phyloP scores from a whole-genome alignment of 352 stramenopile genomes.

The Phytopythium mirpurense region DNA sequence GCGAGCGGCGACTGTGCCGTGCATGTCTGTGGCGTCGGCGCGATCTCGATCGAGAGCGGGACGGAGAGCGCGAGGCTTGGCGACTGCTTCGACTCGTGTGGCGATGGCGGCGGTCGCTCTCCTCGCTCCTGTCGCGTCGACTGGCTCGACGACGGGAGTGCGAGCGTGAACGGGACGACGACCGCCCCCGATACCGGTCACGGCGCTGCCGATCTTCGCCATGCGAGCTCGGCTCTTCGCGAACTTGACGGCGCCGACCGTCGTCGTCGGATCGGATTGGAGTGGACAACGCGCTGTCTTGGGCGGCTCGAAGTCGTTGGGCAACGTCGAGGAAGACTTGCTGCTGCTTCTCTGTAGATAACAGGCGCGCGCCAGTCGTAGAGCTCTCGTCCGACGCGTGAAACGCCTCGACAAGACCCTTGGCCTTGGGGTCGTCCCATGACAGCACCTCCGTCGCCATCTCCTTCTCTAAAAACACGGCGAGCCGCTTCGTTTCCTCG shows the following conservation, averaged over 20 bases:
- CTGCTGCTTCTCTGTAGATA: conserved; percentile 18
- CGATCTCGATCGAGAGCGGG: conserved; percentile 23
- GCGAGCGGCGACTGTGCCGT: conserved; percentile 9
- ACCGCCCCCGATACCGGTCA: neutral
- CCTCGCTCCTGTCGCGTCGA: conserved; percentile 17
- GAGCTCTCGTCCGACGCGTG: conserved; percentile 16
- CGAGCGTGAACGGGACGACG: conserved; percentile 6
- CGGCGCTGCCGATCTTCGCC: neutral
- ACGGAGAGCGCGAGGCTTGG: conserved; percentile 21
- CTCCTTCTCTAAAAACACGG: conserved; percentile 25
- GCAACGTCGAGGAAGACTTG: conserved; percentile 16
- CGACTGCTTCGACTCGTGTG: conserved; percentile 15
- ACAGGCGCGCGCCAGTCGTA: conserved; percentile 8
- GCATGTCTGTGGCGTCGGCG: conserved; percentile 11
- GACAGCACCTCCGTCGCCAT: conserved; percentile 12
- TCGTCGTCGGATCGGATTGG: neutral
- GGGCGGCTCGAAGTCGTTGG: neutral
- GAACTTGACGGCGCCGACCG: neutral
- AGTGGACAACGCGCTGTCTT: neutral
- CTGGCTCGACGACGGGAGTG: conserved; percentile 9
- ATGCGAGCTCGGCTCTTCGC: neutral
- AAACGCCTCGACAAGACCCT: conserved; percentile 22
- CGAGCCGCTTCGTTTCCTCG: conserved; percentile 23
- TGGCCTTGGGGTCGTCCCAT: conserved; percentile 20
- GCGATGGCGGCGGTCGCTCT: conserved; percentile 8